Conservation (phyloP, 176 grass and related monocot species). For the Eleusine coracana region DNA sequence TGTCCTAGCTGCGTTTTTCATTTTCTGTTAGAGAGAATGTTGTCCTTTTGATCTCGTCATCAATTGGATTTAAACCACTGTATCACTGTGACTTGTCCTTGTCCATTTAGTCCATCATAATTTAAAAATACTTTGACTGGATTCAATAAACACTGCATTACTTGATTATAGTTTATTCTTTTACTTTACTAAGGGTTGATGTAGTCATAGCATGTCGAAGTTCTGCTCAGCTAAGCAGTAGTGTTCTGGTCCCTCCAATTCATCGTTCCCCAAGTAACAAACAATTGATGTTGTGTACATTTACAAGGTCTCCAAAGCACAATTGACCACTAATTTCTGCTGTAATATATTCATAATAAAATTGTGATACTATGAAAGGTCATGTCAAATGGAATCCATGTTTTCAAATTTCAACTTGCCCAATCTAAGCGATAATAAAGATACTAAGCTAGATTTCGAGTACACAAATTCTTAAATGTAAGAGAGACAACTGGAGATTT, state of each 20-base stretch:
- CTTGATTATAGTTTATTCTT: not conserved
- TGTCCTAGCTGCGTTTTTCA: too few relatives aligned
- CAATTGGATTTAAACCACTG: too few relatives aligned
- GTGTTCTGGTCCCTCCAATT: not conserved
- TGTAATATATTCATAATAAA: not conserved
- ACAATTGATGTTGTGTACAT: not conserved
- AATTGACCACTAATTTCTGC: not conserved
- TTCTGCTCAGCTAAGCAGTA: not conserved
- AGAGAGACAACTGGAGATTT: not conserved
- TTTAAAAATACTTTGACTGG: constrained; percentile 12
- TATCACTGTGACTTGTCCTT: too few relatives aligned
- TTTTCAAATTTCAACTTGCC: not conserved
- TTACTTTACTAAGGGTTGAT: not conserved
- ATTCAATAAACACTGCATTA: not conserved
- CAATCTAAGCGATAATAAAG: not conserved
- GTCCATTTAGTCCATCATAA: too few relatives aligned
- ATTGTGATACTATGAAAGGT: not conserved
- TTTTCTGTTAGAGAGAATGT: too few relatives aligned
- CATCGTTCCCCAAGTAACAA: not conserved
- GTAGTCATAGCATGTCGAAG: not conserved
- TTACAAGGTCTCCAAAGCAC: not conserved
- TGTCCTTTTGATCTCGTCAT: too few relatives aligned
- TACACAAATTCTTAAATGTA: not conserved
- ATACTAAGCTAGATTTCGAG: not conserved
- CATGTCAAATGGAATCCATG: not conserved